A percentile compares a stretch with the other conserved stretches of the same genome.
phyloP scores from a whole-genome alignment of 179 eudicot species.

The Spinacia oleracea region DNA sequence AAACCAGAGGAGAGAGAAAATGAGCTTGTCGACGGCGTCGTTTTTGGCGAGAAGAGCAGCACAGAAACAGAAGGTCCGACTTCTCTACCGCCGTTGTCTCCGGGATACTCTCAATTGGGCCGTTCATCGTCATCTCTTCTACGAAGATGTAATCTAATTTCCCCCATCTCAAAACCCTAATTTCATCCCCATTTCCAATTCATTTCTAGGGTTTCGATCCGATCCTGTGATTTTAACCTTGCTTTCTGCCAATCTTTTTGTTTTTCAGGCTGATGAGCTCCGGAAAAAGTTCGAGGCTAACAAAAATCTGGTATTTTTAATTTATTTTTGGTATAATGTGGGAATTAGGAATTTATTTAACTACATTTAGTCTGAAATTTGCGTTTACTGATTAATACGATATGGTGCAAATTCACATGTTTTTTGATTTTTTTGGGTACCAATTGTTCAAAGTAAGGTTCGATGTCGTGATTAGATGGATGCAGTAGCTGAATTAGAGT shows the following conservation, averaged over 20 bases:
- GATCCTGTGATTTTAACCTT: neutral
- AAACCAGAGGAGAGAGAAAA: conserved; percentile 31
- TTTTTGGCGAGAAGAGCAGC: conserved; percentile 81
- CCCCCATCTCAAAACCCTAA: neutral
- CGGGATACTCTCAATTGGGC: conserved; percentile 94
- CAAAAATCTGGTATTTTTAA: conserved; percentile 64
- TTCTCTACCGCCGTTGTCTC: conserved; percentile 73
- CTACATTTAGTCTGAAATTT: neutral
- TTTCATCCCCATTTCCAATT: conserved; percentile 1
- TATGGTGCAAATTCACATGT: too few relatives aligned
- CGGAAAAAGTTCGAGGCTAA: conserved; percentile 82
- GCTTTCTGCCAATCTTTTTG: conserved; percentile 9
- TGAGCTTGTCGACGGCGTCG: conserved; percentile 56
- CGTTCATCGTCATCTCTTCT: conserved; percentile 90
- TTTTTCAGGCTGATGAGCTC: conserved; percentile 75
- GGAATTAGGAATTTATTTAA: neutral
- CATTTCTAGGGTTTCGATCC: conserved; percentile 33
- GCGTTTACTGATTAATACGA: neutral
- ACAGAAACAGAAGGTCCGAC: conserved; percentile 76
- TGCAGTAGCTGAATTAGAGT: neutral
- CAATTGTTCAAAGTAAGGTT: neutral
- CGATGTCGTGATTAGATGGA: neutral
- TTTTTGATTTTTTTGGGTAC: too few relatives aligned
- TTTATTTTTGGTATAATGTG: neutral
- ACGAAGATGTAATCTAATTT: conserved; percentile 52